These are phyloP conservation scores for Seiridium unicorne DNA, from an alignment of 2,329 filamentous ascomycete genomes.

Conservation along the genomic window DNA sequence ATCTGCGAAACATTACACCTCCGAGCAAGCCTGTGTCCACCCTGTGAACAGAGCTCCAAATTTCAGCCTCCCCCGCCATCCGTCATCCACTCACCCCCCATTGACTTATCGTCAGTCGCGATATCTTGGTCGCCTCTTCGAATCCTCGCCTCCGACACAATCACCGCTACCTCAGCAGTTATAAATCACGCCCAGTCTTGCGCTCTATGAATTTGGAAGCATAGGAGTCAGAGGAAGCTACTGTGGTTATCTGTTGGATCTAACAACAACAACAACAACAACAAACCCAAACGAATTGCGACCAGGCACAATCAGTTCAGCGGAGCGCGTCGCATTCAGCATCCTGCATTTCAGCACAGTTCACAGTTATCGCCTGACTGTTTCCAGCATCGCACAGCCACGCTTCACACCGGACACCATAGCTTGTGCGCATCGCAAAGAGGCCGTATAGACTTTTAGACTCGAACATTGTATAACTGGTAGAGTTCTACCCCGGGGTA, in stretches of 20 bases:
- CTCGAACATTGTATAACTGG: background rate
- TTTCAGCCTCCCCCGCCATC: constrained; percentile 9
- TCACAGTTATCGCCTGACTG: background rate
- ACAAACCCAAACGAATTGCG: background rate
- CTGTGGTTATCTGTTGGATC: background rate
- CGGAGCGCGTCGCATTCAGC: constrained; percentile 1
- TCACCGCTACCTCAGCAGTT: background rate
- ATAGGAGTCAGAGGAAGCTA: no score
- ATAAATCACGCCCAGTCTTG: no score
- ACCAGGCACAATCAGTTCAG: background rate
- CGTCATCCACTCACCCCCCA: background rate
- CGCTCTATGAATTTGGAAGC: no score
- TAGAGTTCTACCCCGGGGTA: background rate
- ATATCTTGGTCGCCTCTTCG: background rate
- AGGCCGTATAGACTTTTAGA: background rate
- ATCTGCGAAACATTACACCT: background rate
- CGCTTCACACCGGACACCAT: background rate
- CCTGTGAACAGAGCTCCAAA: constrained; percentile 4
- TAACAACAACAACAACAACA: no score
- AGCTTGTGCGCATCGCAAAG: background rate
- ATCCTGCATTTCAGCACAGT: background rate
- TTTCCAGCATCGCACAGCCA: no score
- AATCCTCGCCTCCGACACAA: background rate
- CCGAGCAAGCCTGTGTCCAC: constrained; percentile 3
- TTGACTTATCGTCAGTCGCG: background rate